phyloP scores from a whole-genome alignment of 2,329 filamentous ascomycete genomes.

The Fusarium sarcochroum region DNA sequence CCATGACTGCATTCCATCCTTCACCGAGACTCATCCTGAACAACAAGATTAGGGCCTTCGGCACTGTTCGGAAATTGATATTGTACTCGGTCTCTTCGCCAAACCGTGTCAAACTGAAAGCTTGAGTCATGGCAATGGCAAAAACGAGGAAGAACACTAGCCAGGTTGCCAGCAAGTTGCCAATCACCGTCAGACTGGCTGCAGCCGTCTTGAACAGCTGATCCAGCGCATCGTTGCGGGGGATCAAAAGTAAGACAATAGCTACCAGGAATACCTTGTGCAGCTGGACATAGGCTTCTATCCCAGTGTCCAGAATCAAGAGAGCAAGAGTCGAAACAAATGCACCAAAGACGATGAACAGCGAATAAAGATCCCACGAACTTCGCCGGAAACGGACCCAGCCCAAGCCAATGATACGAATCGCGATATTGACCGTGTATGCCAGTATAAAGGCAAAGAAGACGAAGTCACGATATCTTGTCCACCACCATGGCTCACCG shows the following conservation, averaged over 20 bases:
- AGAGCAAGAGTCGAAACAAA: conserved; percentile 85
- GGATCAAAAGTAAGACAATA: conserved; percentile 90
- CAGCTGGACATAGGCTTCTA: conserved; percentile 79
- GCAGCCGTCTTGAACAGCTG: conserved; percentile 99
- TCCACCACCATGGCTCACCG: conserved; percentile 80
- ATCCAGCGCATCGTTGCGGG: conserved; percentile 95
- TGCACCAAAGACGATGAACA: conserved; percentile 83
- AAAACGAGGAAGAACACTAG: conserved; percentile 97
- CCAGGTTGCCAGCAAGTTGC: conserved; percentile 95
- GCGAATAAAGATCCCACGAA: conserved; percentile 94
- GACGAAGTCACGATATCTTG: conserved; percentile 76
- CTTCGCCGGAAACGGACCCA: conserved; percentile 94
- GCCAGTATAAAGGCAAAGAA: conserved; percentile 87
- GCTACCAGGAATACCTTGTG: conserved; percentile 96
- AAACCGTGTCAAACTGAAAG: conserved; percentile 94
- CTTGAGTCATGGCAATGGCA: conserved; percentile 95
- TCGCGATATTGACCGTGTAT: conserved; percentile 84
- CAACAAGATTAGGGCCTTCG: conserved; percentile 91
- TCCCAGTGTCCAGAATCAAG: conserved; percentile 71
- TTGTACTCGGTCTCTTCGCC: conserved; percentile 79
- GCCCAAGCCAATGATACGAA: conserved; percentile 88
- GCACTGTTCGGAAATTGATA: conserved; percentile 92
- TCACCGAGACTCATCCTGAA: conserved; percentile 95
- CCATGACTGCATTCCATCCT: conserved; percentile 97
- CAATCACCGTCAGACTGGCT: conserved; percentile 90